phyloP scores from a whole-genome alignment of 768 basidiomycete genomes.

The Galerina marginata region DNA sequence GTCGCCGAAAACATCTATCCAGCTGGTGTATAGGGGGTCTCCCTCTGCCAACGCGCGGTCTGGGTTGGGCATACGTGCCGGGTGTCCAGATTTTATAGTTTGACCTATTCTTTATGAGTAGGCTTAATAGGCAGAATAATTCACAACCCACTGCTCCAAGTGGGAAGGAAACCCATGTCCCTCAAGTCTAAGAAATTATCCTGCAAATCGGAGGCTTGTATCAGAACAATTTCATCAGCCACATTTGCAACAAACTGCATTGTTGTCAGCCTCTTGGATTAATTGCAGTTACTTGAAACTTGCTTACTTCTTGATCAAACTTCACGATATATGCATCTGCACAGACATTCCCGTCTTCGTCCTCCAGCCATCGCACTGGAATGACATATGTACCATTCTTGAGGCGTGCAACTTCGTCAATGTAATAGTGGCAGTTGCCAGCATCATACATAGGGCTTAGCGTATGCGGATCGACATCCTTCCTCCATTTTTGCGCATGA shows the following conservation, averaged over 20 bases:
- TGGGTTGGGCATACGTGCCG: conserved; percentile 38
- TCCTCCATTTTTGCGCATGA: conserved; percentile 35
- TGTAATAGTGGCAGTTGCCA: conserved; percentile 18
- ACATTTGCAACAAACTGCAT: not conserved
- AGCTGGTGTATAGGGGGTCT: conserved; percentile 35
- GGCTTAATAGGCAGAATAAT: not conserved
- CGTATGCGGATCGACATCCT: conserved; percentile 25
- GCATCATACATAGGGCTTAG: conserved; percentile 33
- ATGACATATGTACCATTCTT: conserved; percentile 21
- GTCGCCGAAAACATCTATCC: conserved; percentile 42
- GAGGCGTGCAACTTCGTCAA: conserved; percentile 23
- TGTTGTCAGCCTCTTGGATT: not conserved
- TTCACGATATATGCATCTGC: conserved; percentile 19
- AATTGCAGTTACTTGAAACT: not conserved
- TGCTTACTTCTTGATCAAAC: not conserved
- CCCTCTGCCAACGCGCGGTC: conserved; percentile 33
- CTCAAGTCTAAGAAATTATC: not conserved
- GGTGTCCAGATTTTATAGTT: not conserved
- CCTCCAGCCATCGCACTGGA: conserved; percentile 31
- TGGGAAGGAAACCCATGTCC: not conserved
- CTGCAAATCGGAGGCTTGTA: not conserved
- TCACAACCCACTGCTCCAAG: not conserved
- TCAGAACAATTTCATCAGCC: not conserved
- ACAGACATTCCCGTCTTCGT: conserved; percentile 17
- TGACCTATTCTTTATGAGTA: not conserved